Evolutionary conservation across 371 early-diverging fungal species (phyloP).

Genomic region (Parasitella parasitica): DNA sequence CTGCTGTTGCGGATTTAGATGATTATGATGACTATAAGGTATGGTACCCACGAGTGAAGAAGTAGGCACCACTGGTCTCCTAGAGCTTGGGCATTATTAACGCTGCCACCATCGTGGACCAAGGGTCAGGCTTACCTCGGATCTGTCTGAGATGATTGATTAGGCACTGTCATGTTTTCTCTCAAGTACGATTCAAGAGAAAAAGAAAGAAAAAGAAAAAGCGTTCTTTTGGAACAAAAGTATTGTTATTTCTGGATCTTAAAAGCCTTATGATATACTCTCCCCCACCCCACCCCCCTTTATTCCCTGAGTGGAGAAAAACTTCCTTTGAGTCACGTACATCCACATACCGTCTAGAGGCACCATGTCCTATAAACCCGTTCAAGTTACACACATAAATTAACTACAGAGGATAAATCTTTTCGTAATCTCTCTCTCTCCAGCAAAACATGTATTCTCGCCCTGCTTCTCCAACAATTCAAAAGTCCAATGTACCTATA

Average conservation of each 20-base stretch:
- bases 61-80: conserved; percentile 7
- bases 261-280: neutral
- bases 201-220: neutral
- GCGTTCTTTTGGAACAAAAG: neutral
- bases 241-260: neutral
- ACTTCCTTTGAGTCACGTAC: neutral
- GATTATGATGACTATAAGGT: conserved; percentile 10
- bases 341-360: neutral
- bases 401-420: too few species aligned
- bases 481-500: neutral
- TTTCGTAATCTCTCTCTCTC: neutral
- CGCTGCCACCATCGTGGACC: too few species aligned
- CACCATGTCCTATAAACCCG: too few species aligned
- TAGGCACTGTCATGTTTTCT: conserved; percentile 9
- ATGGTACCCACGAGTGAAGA: conserved; percentile 13
- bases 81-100: too few species aligned
- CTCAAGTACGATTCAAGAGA: neutral
- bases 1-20: neutral
- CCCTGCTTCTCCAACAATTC: conserved; percentile 5
- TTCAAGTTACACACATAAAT: neutral
- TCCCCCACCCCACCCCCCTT: neutral
- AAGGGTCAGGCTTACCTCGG: neutral
- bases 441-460: neutral
- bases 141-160: conserved; percentile 9
- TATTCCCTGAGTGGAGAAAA: neutral